Evolutionary conservation across 192 early-diverging fungal species (phyloP).

Genomic region (Coemansia sp.): DNA sequence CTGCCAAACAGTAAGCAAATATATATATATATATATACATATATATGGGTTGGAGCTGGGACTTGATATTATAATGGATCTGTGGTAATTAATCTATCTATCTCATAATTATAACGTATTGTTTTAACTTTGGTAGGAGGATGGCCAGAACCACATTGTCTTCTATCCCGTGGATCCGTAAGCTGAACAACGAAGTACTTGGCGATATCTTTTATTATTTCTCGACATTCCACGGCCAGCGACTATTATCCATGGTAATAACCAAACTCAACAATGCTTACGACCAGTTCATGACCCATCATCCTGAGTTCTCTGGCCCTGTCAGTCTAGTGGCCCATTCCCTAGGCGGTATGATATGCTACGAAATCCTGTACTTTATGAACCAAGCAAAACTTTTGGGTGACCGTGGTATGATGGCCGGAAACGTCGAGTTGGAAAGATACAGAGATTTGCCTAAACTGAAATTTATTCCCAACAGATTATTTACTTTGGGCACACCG

Average conservation of each 20-base stretch:
- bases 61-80: too few relatives aligned
- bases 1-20: slow-evolving; percentile 25
- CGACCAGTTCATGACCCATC: slow-evolving; percentile 52
- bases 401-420: slow-evolving; percentile 20
- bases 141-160: slow-evolving; percentile 53
- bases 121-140: neutral
- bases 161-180: slow-evolving; percentile 55
- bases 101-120: too few relatives aligned
- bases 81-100: too few relatives aligned
- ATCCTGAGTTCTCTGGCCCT: slow-evolving; percentile 66
- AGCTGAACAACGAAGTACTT: slow-evolving; percentile 48
- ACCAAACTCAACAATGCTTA: slow-evolving; percentile 62
- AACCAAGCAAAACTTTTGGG: neutral
- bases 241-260: slow-evolving; percentile 59
- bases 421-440: slow-evolving; percentile 55
- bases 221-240: slow-evolving; percentile 48
- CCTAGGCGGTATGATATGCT: slow-evolving; percentile 69
- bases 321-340: slow-evolving; percentile 68
- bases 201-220: slow-evolving; percentile 56
- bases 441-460: slow-evolving; percentile 27
- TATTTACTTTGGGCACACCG: slow-evolving; percentile 40
- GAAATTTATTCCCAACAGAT: slow-evolving; percentile 25
- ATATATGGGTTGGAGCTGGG: too few relatives aligned
- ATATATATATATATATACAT: slow-evolving; percentile 27
- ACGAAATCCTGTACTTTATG: slow-evolving; percentile 62